These are phyloP conservation scores for Cicer judaicum DNA, from an alignment of 306 rosid genomes.

Conservation along the genomic window DNA sequence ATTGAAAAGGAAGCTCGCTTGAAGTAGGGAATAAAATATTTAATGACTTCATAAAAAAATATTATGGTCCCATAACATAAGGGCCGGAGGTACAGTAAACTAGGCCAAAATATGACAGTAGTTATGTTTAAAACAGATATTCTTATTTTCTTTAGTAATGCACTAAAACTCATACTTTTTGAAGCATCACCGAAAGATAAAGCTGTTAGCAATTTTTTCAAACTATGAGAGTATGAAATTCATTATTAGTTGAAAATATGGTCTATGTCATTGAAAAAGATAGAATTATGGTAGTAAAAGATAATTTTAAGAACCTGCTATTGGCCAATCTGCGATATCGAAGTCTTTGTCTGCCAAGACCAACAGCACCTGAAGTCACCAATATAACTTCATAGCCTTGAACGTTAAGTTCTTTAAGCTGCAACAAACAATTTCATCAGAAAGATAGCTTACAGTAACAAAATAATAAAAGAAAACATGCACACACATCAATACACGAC, in stretches of 20 bases:
- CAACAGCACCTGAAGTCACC: constrained; percentile 97
- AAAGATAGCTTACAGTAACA: constrained; percentile 11
- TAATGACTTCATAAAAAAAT: background rate
- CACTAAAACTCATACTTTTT: background rate
- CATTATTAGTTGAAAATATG: constrained; percentile 14
- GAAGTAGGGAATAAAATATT: background rate
- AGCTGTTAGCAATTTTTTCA: background rate
- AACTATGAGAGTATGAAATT: constrained; percentile 16
- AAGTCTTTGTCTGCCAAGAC: constrained; percentile 91
- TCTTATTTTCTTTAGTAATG: background rate
- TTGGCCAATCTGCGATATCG: constrained; percentile 85
- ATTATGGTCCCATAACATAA: too few relatives aligned
- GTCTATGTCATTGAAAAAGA: background rate
- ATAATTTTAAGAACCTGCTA: constrained; percentile 66
- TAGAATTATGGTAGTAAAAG: background rate
- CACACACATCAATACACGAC: background rate
- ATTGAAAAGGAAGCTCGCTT: background rate
- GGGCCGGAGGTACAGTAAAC: too few relatives aligned
- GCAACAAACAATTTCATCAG: constrained; percentile 36
- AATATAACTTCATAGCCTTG: constrained; percentile 87
- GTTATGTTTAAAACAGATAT: background rate
- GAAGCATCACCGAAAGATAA: background rate
- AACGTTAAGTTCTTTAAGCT: constrained; percentile 80
- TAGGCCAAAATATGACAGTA: too few relatives aligned
- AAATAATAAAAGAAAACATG: background rate